Evolutionary conservation across 2,329 filamentous ascomycete species (phyloP), one percentile per base, ranked within the genome.

Genomic region (Albophoma yamanashiensis): DNA sequence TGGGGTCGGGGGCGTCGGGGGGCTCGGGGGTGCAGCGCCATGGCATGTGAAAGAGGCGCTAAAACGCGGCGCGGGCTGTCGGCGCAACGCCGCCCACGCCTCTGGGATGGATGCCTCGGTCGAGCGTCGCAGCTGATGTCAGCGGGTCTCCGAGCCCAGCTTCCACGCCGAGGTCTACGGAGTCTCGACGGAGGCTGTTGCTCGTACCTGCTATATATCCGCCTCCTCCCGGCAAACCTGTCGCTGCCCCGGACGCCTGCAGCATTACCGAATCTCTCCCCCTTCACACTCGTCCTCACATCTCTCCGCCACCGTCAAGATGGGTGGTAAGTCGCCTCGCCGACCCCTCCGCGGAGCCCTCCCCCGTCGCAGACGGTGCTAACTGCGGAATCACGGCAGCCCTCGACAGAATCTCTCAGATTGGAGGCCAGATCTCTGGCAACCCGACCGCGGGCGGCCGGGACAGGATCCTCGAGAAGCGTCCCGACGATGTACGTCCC

Each of bases 391-490:
- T n/a, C 11, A n/a, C 39, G 9, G 27, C 67, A 85, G 82, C 82
- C 67, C 71, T 82, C 68, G 82, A 85, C 64, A 76, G 82, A 75
- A 75, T 85, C 62, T 76, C 79, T 58, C 82, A 86, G 68, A 80
- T 88, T 67, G 84, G 83, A 63, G 79, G 78, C 78, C 85, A 88
- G 78, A 75, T 88, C 69, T 80, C 83, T 64, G 79, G 79, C 74
- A 84, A 87, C 76, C 76, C 84, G 65, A 76, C 77, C 64, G 74
- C 77, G 57, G 75, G 76, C 63, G 76, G 76, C 63, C 77, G 78
- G 66, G 81, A 82, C 62, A 82, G 78, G 73, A 75, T 89, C 55
- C 78, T 88, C 52, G 76, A 87, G 73, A 88, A 89, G 78, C 80
- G 79, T 71, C 78, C 86, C 59, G 85, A 89, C 72, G 86, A 89